Base-by-base conservation (phyloP, 176 grass and related monocot species). In the Raddia guianensis region DNA sequence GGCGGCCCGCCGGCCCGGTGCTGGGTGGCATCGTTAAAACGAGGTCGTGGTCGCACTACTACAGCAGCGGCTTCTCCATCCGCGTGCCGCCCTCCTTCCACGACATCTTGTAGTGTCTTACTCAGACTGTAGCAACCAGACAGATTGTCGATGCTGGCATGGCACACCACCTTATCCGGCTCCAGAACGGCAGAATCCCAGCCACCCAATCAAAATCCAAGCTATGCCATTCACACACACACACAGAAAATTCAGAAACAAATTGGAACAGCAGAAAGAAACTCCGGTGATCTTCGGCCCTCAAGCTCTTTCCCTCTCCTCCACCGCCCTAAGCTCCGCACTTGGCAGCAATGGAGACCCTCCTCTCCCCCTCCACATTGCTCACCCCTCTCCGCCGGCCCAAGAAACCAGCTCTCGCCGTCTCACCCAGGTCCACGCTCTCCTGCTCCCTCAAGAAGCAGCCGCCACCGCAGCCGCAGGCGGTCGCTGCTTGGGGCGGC, bases 1-100 rank as follows among this genome's bases (percentile, higher is more conserved):
- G 70, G 18, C 9, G 63, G 43, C 35, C 20, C 85, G 70, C 12
- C 9, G 63, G 43, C 35, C 20, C 85, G 3, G 19, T 89, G 52
- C 73, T 95, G 13, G 74, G 83, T 15, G 90, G 90, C 80, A 91
- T 98, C 74, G 87, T 58, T 10, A 98, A 93, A 85, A 98, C 92
- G 46, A 98, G 53, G 75, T 95, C 95, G 32, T 98, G 95, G 95
- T 86, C 73, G 61, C 92, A 98, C 79, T 91, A 83, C 86, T 91
- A 91, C 74, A 92, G 95, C 70, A 88, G 90, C 69, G 95, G 95
- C 49, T 98, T 98, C 82, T 87, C 95, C 67, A 95, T 98, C 77
- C 90, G 92, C 57, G 90, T 91, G 70, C 95, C 92, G 6, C 95
- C 95, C 20, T 79, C 78, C 66, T 98, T 98, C 87, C 88, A 95